Conservation (phyloP, 2,329 filamentous ascomycete species). For the Colletotrichum sp. region DNA sequence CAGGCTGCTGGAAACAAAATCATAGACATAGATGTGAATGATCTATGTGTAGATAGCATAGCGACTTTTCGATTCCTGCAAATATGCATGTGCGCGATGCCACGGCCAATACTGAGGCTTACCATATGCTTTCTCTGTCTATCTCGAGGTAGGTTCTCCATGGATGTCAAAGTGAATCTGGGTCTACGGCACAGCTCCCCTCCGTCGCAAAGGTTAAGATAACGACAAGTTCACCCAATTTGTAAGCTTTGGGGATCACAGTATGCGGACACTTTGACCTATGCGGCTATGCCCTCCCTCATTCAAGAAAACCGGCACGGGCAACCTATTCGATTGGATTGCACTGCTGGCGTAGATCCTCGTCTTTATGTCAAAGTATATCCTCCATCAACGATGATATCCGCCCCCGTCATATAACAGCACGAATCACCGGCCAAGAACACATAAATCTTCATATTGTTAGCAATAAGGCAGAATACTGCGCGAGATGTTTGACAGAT, state of each 20-base stretch:
- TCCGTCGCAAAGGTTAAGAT: fast-evolving
- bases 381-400: conserved; percentile 53
- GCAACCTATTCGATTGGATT: neutral
- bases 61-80: neutral
- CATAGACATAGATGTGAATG: neutral
- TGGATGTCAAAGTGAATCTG: neutral
- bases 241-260: neutral
- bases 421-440: conserved; percentile 52
- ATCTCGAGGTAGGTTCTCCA: neutral
- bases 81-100: neutral
- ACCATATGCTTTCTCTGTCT: neutral
- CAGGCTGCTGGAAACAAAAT: neutral
- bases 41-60: neutral
- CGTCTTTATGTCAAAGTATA: conserved; percentile 33
- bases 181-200: neutral
- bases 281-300: neutral
- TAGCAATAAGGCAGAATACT: neutral
- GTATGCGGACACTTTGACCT: neutral
- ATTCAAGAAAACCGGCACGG: fast-evolving
- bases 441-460: conserved; percentile 42
- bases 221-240: neutral
- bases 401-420: conserved; percentile 52
- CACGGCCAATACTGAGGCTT: fast-evolving
- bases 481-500: neutral
- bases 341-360: neutral